phyloP scores from a whole-genome alignment of 2,329 filamentous ascomycete genomes.

The Neofusicoccum cordaticola region DNA sequence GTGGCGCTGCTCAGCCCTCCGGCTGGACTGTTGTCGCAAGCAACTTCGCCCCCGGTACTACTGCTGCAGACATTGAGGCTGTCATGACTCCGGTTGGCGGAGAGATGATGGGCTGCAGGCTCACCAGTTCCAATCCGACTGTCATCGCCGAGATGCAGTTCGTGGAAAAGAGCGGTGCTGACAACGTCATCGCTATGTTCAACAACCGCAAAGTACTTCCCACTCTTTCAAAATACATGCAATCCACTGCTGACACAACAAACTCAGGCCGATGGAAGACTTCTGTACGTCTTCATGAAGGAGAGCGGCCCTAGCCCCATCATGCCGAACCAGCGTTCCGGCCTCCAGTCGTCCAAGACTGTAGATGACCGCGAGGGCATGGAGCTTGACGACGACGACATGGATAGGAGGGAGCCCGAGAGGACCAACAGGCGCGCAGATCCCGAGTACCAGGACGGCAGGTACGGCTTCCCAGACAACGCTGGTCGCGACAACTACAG shows the following conservation, averaged over 20 bases:
- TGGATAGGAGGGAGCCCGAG: slow-evolving; percentile 15
- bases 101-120: slow-evolving; percentile 62
- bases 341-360: slow-evolving; percentile 20
- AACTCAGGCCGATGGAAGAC: slow-evolving; percentile 66
- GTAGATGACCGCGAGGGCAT: slow-evolving; percentile 36
- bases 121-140: slow-evolving; percentile 66
- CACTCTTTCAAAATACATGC: neutral
- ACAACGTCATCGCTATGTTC: slow-evolving; percentile 71
- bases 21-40: slow-evolving; percentile 67
- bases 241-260: neutral
- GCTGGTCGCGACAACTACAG: slow-evolving; percentile 4
- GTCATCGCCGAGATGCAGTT: slow-evolving; percentile 78
- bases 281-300: slow-evolving; percentile 72
- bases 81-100: slow-evolving; percentile 73
- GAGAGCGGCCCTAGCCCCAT: slow-evolving; percentile 35
- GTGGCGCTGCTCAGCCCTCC: slow-evolving; percentile 49
- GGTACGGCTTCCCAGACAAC: slow-evolving; percentile 37
- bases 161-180: slow-evolving; percentile 67
- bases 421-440: slow-evolving; percentile 31
- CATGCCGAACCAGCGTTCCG: slow-evolving; percentile 7
- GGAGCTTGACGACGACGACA: slow-evolving; percentile 40
- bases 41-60: slow-evolving; percentile 80
- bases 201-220: slow-evolving; percentile 50
- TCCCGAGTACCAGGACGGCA: slow-evolving; percentile 41
- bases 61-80: slow-evolving; percentile 77